A percentile compares a stretch with the other conserved stretches of the same genome.
Evolutionary conservation across 176 grass and related monocot species (phyloP).

Genomic region (Aegilops longissima): DNA sequence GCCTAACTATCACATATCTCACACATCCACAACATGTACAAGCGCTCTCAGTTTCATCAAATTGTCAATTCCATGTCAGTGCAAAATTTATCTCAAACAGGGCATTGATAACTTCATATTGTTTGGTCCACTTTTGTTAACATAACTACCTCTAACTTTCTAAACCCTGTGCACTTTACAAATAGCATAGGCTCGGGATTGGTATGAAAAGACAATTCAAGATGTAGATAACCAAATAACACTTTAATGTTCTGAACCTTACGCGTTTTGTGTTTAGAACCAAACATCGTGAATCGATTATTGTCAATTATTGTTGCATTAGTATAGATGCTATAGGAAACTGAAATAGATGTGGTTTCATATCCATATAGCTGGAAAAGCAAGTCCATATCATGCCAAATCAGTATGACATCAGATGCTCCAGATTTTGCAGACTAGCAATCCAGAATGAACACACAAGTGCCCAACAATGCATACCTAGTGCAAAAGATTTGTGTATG

Average conservation of each 20-base stretch:
- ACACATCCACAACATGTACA: constrained; percentile 21
- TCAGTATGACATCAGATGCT: background rate
- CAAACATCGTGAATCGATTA: background rate
- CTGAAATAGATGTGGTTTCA: background rate
- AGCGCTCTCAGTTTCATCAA: constrained; percentile 21
- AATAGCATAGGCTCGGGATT: background rate
- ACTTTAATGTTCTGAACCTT: background rate
- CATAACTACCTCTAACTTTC: background rate
- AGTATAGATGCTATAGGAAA: constrained; percentile 10
- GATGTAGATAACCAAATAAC: background rate
- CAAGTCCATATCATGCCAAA: background rate
- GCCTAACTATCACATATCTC: background rate
- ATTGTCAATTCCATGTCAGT: constrained; percentile 24
- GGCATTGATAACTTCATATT: background rate
- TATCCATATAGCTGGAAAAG: background rate
- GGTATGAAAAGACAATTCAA: constrained; percentile 18
- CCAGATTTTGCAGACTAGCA: constrained; percentile 15
- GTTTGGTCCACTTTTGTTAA: constrained; percentile 25
- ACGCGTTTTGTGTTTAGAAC: background rate
- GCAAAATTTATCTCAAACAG: background rate
- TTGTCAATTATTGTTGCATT: background rate
- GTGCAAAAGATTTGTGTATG: constrained; percentile 98
- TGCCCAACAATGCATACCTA: constrained; percentile 44
- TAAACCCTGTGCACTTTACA: constrained; percentile 4
- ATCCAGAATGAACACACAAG: background rate